Conservation (phyloP, 1,284 basidiomycete genomes). For the Exobasidium rhododendri region DNA sequence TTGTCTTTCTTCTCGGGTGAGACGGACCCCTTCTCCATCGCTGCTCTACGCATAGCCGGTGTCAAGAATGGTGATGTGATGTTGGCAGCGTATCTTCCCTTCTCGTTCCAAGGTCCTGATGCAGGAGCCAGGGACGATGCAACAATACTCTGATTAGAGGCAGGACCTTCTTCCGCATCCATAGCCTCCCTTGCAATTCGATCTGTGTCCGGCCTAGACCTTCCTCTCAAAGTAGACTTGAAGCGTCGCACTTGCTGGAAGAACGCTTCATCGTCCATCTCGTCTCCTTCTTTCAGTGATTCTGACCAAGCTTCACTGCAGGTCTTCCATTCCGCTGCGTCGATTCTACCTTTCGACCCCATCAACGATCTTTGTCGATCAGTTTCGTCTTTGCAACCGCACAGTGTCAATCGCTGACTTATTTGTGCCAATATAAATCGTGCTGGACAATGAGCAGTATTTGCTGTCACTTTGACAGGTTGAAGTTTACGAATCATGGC, state of each 20-base stretch:
- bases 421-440: slow-evolving; percentile 6
- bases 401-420: background rate
- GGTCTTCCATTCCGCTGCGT: background rate
- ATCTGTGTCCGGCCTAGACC: background rate
- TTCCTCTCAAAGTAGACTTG: background rate
- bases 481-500: background rate
- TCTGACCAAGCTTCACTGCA: slow-evolving; percentile 1
- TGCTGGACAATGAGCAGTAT: slow-evolving; percentile 5
- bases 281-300: background rate
- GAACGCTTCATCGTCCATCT: background rate
- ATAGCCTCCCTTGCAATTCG: background rate
- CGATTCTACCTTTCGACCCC: background rate
- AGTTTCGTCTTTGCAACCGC: background rate
- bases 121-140: background rate
- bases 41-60: slow-evolving; percentile 10
- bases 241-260: background rate
- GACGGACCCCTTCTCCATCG: background rate
- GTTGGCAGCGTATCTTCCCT: background rate
- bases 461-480: slow-evolving; percentile 13
- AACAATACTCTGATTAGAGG: background rate
- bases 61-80: slow-evolving; percentile 7
- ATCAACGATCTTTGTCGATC: background rate
- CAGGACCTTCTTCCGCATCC: background rate
- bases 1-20: slow-evolving; percentile 2
- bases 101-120: background rate